Evolutionary conservation across 1,139 yeast genomes (phyloP), one percentile per base, ranked within the genome.

Genomic region (Debaryomyces nepalensis): DNA sequence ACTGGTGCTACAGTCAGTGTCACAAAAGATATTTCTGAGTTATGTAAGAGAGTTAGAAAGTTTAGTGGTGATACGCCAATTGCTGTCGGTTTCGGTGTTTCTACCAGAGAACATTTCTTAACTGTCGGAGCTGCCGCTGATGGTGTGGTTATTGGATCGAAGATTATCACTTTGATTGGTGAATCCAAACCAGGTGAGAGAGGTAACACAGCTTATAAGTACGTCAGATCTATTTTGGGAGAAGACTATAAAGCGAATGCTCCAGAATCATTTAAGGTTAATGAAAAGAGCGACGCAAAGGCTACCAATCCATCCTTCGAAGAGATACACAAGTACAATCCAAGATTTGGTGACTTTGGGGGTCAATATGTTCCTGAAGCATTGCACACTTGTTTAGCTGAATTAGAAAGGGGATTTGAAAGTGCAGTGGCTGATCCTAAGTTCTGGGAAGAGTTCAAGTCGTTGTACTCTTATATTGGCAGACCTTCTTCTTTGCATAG

Each of bases 291-390:
- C 44, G 52, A 58, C n/a, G 53, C 61, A 11, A 53, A 57, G 38
- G 53, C 60, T 43, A 51, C 64, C 33, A 47, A 61, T 33, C 73
- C 79, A 19, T 64, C 71, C 5, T 78, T 82, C 50, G 73, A 73
- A 48, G 93, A 84, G 61, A 37, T 46, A 15, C 77, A 72, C 59
- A 77, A 81, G 48, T 85, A 76, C 58, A 79, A 83, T 51, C 82
- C 90, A 35, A 77, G 86, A 51, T 93, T 91, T 56, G 99, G 99
- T 57, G 91, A 84, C 42, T 95, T 89, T 60, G 99, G 99, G 63
- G 99, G 99, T 45, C 99, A 93, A 70, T 93, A 87, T 61, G 98
- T 95, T 26, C 99, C 99, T 34, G 99, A 93, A 70, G 91, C 96
- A 18, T 73, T 93, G 58, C 95, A 91, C 65, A 80, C 96, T 34